These are phyloP conservation scores for Knoxdaviesia capensis DNA, from an alignment of 2,329 filamentous ascomycete species.

Conservation along the genomic window DNA sequence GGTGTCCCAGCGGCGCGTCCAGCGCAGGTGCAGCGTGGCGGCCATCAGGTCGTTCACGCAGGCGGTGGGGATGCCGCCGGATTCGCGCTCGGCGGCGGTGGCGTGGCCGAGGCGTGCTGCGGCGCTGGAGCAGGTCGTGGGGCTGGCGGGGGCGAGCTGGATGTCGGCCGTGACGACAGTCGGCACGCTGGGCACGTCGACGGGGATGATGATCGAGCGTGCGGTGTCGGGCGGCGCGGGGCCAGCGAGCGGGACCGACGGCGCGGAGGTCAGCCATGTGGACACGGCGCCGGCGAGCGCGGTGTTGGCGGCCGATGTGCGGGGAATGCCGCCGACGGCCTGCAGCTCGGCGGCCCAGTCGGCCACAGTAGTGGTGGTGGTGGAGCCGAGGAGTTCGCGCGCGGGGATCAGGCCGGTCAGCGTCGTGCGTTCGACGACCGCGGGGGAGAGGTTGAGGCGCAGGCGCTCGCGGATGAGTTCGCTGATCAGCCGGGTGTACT, in stretches of 20 bases:
- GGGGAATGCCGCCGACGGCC: background rate
- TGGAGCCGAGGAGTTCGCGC: background rate
- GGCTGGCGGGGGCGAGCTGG: constrained; percentile 19
- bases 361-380: constrained; percentile 8
- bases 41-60: constrained; percentile 44
- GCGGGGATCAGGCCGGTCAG: constrained; percentile 18
- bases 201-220: constrained; percentile 53
- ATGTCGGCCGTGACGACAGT: constrained; percentile 67
- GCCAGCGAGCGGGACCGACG: constrained; percentile 7
- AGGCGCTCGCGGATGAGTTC: constrained; percentile 23
- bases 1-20: constrained; percentile 43
- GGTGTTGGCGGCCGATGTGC: background rate
- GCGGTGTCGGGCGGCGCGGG: constrained; percentile 15
- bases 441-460: constrained; percentile 20
- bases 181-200: constrained; percentile 69
- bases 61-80: constrained; percentile 20
- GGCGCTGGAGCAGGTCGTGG: constrained; percentile 7
- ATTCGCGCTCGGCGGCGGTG: constrained; percentile 4
- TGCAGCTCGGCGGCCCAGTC: constrained; percentile 2
- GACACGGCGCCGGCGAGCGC: constrained; percentile 14
- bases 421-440: constrained; percentile 34
- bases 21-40: constrained; percentile 39
- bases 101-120: constrained; percentile 7
- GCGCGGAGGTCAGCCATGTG: constrained; percentile 14
- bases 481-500: constrained; percentile 26